Evolutionary conservation across 2,329 filamentous ascomycete species (phyloP), one percentile per base, ranked within the genome.

Genomic region (Trichoderma simmonsii): DNA sequence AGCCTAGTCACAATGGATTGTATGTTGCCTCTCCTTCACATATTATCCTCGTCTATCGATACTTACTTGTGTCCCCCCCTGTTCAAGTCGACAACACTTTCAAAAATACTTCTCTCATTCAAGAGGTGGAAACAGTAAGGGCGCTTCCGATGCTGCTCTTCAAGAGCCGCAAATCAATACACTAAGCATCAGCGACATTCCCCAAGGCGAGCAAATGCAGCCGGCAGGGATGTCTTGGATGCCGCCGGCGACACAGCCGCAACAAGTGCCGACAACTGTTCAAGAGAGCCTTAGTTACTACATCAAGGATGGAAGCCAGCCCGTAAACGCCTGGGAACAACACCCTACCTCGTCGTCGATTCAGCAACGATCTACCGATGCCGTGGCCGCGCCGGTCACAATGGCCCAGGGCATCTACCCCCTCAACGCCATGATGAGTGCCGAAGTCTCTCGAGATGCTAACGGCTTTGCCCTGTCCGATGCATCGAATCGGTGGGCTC

Each of bases 341-440:
- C 57, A 69, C n/a, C 57, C 56, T 2, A 64, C 60, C 26, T 70
- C 66, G 43, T 60, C 71, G 9, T 70, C 70, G 21, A 39, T 72
- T 12, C 71, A 70, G 21, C 59, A 72, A 15, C 28, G 62, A 57
- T 32, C 65, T 24, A 34, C 59, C 26, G 71, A 70, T 26, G 59
- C 71, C 18, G 63, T 70, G 57, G 59, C 57, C 15, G 39, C 48
- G 43, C 62, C 65, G 34, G 48, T 72, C 32, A 36, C 65, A n/a
- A 36, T 70, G n/a, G 39, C 63, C 62, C 71, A 72, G 60, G 71
- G 66, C 5, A 86, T 86, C 74, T 90, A 87, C 74, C 85, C 87
- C 62, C 77, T 84, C 26, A 83, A 84, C 26, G 82, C 84, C 11
- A 83, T 86, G 78, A 85, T 86, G 70, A 84, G 82, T 73, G 43